These are phyloP conservation scores for Strobilomyces echinocephalus DNA, from an alignment of 768 basidiomycete genomes.

Conservation along the genomic window DNA sequence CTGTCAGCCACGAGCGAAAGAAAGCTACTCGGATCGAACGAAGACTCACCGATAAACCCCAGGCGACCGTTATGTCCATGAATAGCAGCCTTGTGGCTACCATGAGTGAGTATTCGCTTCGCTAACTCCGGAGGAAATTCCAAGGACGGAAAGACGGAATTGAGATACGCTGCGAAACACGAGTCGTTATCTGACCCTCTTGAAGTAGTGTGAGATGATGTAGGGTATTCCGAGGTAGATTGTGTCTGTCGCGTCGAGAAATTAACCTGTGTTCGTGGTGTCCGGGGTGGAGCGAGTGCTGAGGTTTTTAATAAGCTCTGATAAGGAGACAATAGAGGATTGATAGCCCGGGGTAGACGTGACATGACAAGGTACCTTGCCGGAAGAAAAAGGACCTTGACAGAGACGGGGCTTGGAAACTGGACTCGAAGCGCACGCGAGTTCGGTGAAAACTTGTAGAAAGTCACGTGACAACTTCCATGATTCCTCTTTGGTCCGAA, in stretches of 20 bases:
- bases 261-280: background rate
- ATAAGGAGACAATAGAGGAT: conserved; percentile 9
- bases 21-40: background rate
- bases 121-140: conserved; percentile 69
- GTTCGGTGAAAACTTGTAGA: background rate
- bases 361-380: conserved; percentile 14
- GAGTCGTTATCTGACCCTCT: conserved; percentile 12
- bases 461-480: conserved; percentile 18
- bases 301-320: conserved; percentile 9
- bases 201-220: conserved; percentile 1
- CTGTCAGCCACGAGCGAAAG: background rate
- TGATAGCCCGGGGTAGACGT: conserved; percentile 16
- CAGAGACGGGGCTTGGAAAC: background rate
- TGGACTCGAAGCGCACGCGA: conserved; percentile 9
- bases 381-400: background rate
- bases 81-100: conserved; percentile 61
- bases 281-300: conserved; percentile 15
- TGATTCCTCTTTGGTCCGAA: too few relatives aligned
- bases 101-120: conserved; percentile 70
- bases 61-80: conserved; percentile 70
- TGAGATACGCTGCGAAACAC: conserved; percentile 50
- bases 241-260: conserved; percentile 14
- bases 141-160: conserved; percentile 59
- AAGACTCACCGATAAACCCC: conserved; percentile 58
- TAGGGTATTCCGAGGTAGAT: background rate